These are phyloP conservation scores for Tephrocybe sp. DNA, from an alignment of 768 basidiomycete genomes.

Conservation along the genomic window DNA sequence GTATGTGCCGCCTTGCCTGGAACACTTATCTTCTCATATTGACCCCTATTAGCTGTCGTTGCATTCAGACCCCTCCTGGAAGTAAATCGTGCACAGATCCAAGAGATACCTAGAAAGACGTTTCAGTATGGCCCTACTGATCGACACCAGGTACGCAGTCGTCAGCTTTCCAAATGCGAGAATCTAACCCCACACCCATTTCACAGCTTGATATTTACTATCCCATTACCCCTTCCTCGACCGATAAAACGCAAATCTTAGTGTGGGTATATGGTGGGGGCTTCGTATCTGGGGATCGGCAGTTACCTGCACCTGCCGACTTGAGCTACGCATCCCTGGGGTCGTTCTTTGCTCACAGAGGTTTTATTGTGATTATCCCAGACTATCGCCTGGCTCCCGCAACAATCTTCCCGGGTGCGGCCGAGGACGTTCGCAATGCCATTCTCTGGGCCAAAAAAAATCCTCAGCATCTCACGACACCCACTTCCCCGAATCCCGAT, in stretches of 20 bases:
- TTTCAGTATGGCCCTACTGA: conserved; percentile 56
- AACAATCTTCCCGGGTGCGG: conserved; percentile 51
- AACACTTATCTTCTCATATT: no score
- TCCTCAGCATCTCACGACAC: conserved; percentile 25
- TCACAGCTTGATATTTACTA: conserved; percentile 69
- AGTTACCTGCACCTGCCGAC: conserved; percentile 43
- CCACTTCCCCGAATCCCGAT: conserved; percentile 36
- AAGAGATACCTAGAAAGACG: conserved; percentile 24
- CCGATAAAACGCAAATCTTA: conserved; percentile 45
- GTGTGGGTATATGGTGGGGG: conserved; percentile 73
- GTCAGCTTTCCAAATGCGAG: no score
- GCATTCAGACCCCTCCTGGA: conserved; percentile 40
- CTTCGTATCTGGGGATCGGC: conserved; percentile 52
- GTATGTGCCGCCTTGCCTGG: no score
- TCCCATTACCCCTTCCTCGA: conserved; percentile 32
- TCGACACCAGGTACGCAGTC: conserved; percentile 49
- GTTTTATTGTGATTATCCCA: conserved; percentile 64
- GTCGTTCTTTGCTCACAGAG: conserved; percentile 58
- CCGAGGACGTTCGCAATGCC: conserved; percentile 61
- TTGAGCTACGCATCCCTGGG: conserved; percentile 57
- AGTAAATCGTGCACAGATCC: conserved; percentile 43
- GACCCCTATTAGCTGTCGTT: not conserved
- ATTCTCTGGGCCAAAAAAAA: conserved; percentile 51
- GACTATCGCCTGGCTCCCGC: conserved; percentile 68
- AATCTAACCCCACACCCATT: no score